A percentile compares a stretch with the other conserved stretches of the same genome.
Conservation (phyloP, 352 stramenopile species). For the Plasmopara halstedii region DNA sequence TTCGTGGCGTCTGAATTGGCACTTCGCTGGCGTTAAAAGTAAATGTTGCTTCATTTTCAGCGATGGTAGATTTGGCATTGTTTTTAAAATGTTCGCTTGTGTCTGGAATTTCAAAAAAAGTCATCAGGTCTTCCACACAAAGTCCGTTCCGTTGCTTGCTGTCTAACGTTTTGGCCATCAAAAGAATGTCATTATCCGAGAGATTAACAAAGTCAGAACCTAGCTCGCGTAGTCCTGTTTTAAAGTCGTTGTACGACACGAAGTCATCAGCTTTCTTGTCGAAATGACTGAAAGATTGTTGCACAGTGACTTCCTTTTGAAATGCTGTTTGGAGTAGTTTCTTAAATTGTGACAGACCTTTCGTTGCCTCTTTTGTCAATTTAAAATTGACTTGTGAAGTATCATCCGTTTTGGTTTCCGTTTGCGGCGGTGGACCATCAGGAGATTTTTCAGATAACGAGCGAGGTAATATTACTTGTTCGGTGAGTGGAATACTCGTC, state of each 20-base stretch:
- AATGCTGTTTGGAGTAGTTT: conserved; percentile 37
- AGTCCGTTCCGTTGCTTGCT: conserved; percentile 22
- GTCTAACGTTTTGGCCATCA: conserved; percentile 35
- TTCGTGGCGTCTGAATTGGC: too few species aligned
- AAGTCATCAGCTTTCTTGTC: conserved; percentile 57
- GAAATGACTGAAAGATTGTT: conserved; percentile 66
- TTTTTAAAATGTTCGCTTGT: too few species aligned
- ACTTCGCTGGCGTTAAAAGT: too few species aligned
- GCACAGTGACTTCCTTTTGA: conserved; percentile 37
- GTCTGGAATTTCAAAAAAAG: conserved; percentile 15
- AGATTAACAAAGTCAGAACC: conserved; percentile 32
- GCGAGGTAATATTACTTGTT: neutral
- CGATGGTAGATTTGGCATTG: too few species aligned
- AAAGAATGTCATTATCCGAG: conserved; percentile 18
- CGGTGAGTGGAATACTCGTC: neutral
- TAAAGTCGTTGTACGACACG: conserved; percentile 54
- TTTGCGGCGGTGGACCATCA: neutral
- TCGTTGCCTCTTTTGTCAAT: conserved; percentile 1
- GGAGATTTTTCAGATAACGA: neutral
- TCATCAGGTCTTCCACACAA: conserved; percentile 31
- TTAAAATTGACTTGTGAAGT: neutral
- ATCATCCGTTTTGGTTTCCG: neutral
- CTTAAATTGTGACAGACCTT: conserved; percentile 34
- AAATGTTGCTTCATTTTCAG: too few species aligned
- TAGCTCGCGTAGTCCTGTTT: conserved; percentile 28